A percentile compares a stretch with the other conserved stretches of the same genome.
phyloP scores from a whole-genome alignment of 2,329 filamentous ascomycete genomes.

The Phaeophleospora eucalypticola region DNA sequence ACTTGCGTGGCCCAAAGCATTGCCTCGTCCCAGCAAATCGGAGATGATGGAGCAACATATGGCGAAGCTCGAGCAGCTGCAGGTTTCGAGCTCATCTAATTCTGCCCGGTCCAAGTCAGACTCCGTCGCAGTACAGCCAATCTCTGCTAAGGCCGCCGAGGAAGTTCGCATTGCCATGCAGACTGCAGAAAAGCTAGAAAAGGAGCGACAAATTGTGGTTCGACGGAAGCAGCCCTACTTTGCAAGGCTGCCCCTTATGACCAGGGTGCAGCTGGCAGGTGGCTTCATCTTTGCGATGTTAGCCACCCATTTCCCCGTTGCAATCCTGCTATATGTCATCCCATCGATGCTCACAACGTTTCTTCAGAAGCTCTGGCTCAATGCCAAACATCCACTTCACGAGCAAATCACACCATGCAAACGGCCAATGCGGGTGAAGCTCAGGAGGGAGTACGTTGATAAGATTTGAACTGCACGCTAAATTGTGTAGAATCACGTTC shows the following conservation, averaged over 20 bases:
- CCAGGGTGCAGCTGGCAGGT: slow-evolving; percentile 28
- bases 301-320: slow-evolving; percentile 37
- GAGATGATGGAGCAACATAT: too few species aligned
- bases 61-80: neutral
- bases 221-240: slow-evolving; percentile 1
- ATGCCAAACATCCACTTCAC: slow-evolving; percentile 24
- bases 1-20: slow-evolving; percentile 14
- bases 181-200: slow-evolving; percentile 8
- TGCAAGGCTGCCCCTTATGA: slow-evolving; percentile 10
- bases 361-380: slow-evolving; percentile 24
- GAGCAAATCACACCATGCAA: slow-evolving; percentile 24
- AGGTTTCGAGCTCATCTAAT: neutral
- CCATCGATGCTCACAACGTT: slow-evolving; percentile 15
- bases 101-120: neutral
- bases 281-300: slow-evolving; percentile 32
- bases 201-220: neutral
- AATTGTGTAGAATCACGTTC: too few species aligned
- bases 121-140: neutral
- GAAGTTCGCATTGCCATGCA: slow-evolving; percentile 4
- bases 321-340: slow-evolving; percentile 40
- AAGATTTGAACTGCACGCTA: too few species aligned
- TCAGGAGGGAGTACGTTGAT: too few species aligned
- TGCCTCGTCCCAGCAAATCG: neutral
- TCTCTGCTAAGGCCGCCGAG: neutral
- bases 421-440: slow-evolving; percentile 24